Evolutionary conservation across 2,329 filamentous ascomycete species (phyloP).

Genomic region (Knufia petricola): DNA sequence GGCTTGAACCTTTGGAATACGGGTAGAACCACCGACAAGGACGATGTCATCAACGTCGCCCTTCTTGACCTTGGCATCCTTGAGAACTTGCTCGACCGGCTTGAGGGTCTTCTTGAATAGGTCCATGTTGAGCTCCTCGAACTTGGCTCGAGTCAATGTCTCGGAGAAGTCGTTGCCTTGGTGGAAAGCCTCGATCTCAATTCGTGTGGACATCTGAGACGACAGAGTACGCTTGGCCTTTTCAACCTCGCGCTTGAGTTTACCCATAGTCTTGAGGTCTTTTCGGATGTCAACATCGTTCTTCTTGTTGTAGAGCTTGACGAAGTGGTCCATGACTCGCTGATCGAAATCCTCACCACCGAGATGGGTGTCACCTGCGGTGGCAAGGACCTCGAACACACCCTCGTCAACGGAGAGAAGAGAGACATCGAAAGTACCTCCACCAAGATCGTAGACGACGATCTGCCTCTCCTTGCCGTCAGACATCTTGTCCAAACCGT

Average conservation of each 20-base stretch:
- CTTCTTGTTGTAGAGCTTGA: constrained; percentile 99
- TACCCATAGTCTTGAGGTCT: constrained; percentile 96
- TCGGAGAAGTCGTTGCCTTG: constrained; percentile 97
- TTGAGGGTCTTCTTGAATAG: constrained; percentile 99
- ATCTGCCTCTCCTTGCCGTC: constrained; percentile 69
- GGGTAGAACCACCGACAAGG: constrained; percentile 93
- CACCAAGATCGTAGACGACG: constrained; percentile 87
- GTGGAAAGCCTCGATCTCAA: constrained; percentile 96
- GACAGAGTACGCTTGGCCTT: constrained; percentile 98
- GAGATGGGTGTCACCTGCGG: constrained; percentile 91
- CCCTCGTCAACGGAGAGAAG: constrained; percentile 85
- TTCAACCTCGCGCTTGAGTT: constrained; percentile 98
- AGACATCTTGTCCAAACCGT: constrained; percentile 74
- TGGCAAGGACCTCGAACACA: constrained; percentile 89
- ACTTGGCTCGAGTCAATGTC: constrained; percentile 96
- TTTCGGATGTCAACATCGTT: constrained; percentile 84
- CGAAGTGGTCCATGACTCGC: constrained; percentile 90
- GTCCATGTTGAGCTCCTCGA: constrained; percentile 97
- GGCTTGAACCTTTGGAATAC: constrained; percentile 94
- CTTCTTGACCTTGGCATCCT: constrained; percentile 98
- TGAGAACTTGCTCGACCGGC: constrained; percentile 96
- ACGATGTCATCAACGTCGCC: constrained; percentile 91
- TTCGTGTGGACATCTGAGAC: constrained; percentile 83
- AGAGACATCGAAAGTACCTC: constrained; percentile 90
- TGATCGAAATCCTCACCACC: constrained; percentile 99